phyloP scores from a whole-genome alignment of 2,329 filamentous ascomycete species.

The Rhynchosporium agropyri region DNA sequence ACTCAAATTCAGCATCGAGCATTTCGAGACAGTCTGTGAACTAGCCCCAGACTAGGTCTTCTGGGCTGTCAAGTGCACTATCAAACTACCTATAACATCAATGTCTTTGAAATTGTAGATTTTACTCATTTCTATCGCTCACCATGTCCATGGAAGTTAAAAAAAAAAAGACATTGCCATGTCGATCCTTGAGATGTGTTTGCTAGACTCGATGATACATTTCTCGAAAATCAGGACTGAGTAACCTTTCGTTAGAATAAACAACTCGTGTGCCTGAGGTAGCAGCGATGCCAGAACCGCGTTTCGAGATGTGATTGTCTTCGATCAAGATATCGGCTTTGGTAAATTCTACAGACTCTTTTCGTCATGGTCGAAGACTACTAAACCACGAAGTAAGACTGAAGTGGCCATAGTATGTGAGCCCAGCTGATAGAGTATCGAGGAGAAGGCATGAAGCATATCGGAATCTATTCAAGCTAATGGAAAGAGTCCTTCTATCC shows the following conservation, averaged over 20 bases:
- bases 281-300: slow-evolving; percentile 38
- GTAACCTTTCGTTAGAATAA: slow-evolving; percentile 44
- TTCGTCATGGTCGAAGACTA: slow-evolving; percentile 43
- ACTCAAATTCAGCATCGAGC: slow-evolving; percentile 44
- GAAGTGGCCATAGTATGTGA: not conserved
- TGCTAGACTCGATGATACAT: slow-evolving; percentile 43
- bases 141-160: slow-evolving; percentile 49
- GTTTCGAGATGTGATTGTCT: slow-evolving; percentile 43
- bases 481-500: too few relatives aligned
- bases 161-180: slow-evolving; percentile 47
- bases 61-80: slow-evolving; percentile 42
- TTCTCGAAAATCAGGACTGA: slow-evolving; percentile 45
- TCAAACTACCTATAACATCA: too few relatives aligned
- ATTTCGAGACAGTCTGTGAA: slow-evolving; percentile 47
- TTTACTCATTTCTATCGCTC: too few relatives aligned
- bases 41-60: slow-evolving; percentile 53
- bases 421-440: too few relatives aligned
- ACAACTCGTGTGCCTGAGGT: slow-evolving; percentile 38
- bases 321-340: slow-evolving; percentile 39
- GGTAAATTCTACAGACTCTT: slow-evolving; percentile 41
- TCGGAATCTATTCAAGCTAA: too few relatives aligned
- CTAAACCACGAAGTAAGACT: slow-evolving; percentile 44
- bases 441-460: too few relatives aligned
- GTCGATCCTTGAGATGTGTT: slow-evolving; percentile 45
- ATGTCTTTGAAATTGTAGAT: too few relatives aligned